These are phyloP conservation scores for Epichloe uncinata DNA, from an alignment of 2,329 filamentous ascomycete genomes.

Conservation along the genomic window DNA sequence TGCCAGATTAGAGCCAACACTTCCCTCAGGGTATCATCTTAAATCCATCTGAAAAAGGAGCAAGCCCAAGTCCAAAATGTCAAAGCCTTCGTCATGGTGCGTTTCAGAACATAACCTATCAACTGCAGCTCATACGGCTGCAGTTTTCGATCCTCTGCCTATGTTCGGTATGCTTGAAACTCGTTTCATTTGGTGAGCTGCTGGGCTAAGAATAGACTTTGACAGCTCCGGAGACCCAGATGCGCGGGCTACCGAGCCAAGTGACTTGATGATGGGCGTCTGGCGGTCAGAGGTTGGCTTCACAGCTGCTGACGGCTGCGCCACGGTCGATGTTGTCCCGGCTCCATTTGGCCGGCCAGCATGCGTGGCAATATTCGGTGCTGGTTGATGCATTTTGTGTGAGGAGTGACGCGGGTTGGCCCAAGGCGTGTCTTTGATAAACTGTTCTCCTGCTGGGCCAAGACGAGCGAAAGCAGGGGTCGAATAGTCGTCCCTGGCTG, in stretches of 20 bases:
- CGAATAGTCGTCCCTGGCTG: conserved; percentile 34
- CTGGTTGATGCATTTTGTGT: conserved; percentile 37
- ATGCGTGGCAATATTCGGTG: conserved; percentile 11
- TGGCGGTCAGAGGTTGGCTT: conserved; percentile 14
- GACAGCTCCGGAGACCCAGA: conserved; percentile 33
- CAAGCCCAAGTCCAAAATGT: background rate
- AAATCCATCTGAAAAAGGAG: conserved; percentile 12
- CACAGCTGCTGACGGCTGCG: conserved; percentile 9
- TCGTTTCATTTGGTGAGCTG: conserved; percentile 21
- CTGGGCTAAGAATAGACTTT: conserved; percentile 21
- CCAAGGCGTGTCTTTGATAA: conserved; percentile 83
- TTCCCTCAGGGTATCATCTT: conserved; percentile 25
- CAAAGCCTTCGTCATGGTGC: background rate
- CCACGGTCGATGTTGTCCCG: background rate
- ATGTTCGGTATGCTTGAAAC: conserved; percentile 18
- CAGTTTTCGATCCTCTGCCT: conserved; percentile 21
- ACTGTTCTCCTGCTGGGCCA: conserved; percentile 67
- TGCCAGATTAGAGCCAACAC: conserved; percentile 10
- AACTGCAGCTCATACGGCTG: conserved; percentile 17
- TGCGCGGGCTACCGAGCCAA: conserved; percentile 14
- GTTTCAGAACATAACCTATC: background rate
- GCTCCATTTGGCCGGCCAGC: conserved; percentile 7
- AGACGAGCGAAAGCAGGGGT: conserved; percentile 35
- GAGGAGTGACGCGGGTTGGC: conserved; percentile 76
- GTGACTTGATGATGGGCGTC: conserved; percentile 14